Conservation (phyloP, 805 yeast species). For the Candida arabinofermentans region DNA sequence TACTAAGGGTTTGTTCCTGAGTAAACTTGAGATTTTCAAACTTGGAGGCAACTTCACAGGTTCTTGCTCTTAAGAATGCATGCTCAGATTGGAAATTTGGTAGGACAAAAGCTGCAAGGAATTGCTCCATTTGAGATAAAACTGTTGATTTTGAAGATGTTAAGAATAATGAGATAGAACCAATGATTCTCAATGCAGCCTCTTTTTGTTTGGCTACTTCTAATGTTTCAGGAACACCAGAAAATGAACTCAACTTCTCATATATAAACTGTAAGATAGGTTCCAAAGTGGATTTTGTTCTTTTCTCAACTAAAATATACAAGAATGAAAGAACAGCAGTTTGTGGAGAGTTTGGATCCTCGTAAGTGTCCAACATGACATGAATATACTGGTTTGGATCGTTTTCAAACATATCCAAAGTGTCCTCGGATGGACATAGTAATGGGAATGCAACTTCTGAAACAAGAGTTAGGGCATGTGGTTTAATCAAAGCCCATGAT, state of each 20-base stretch:
- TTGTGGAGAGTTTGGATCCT: constrained; percentile 62
- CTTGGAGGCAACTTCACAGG: constrained; percentile 61
- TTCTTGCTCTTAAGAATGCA: constrained; percentile 72
- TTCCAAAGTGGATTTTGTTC: constrained; percentile 55
- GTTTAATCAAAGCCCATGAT: constrained; percentile 68
- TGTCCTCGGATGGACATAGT: constrained; percentile 67
- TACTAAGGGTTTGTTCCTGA: constrained; percentile 32
- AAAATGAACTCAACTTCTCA: constrained; percentile 40
- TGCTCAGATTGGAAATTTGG: constrained; percentile 64
- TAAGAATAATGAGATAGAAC: constrained; percentile 62
- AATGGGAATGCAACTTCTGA: constrained; percentile 77
- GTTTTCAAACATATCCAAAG: constrained; percentile 72
- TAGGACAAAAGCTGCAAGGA: constrained; percentile 58
- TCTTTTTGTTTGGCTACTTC: constrained; percentile 66
- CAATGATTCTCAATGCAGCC: constrained; percentile 75
- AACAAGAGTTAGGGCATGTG: constrained; percentile 62
- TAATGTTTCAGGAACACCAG: constrained; percentile 34
- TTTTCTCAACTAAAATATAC: constrained; percentile 64
- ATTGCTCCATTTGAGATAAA: constrained; percentile 59
- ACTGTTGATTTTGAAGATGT: constrained; percentile 54
- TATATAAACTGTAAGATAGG: constrained; percentile 61
- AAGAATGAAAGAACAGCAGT: constrained; percentile 74
- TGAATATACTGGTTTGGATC: constrained; percentile 93
- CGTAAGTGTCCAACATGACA: constrained; percentile 63
- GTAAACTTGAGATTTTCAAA: constrained; percentile 59